Evolutionary conservation across 2,329 filamentous ascomycete species (phyloP).

Genomic region (Sporothrix dimorphospora): DNA sequence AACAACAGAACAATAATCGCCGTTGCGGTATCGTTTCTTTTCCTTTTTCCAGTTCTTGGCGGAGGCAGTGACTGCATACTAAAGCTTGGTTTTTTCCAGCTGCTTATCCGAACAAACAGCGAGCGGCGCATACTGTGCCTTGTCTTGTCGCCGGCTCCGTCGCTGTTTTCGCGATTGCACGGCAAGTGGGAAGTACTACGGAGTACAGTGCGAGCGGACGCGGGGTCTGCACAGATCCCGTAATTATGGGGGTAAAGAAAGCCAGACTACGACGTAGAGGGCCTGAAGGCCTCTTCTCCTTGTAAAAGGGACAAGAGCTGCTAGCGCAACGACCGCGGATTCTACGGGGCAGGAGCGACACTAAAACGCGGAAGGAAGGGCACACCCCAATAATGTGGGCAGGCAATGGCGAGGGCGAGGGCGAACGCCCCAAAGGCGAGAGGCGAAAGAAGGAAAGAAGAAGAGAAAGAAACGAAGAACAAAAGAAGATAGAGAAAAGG

Average conservation of each 20-base stretch:
- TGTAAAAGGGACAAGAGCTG: background rate
- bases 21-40: background rate
- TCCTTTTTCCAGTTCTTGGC: background rate
- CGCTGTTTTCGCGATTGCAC: background rate
- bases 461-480: background rate
- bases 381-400: slow-evolving; percentile 16
- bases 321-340: slow-evolving; percentile 19
- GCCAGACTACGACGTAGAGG: background rate
- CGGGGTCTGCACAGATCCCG: slow-evolving; percentile 8
- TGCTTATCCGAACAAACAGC: background rate
- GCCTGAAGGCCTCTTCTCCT: no score
- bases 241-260: slow-evolving; percentile 23
- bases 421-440: no score
- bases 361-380: slow-evolving; percentile 17
- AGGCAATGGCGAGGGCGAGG: background rate
- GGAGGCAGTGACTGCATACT: background rate
- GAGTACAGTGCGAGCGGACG: slow-evolving; percentile 9
- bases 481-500: background rate
- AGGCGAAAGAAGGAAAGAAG: background rate
- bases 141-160: background rate
- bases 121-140: background rate
- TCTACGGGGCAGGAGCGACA: slow-evolving; percentile 26
- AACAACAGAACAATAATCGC: background rate
- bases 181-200: background rate
- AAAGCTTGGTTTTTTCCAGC: background rate